phyloP scores from a whole-genome alignment of 208 protist genomes.

The Paratrypanosoma confusum region DNA sequence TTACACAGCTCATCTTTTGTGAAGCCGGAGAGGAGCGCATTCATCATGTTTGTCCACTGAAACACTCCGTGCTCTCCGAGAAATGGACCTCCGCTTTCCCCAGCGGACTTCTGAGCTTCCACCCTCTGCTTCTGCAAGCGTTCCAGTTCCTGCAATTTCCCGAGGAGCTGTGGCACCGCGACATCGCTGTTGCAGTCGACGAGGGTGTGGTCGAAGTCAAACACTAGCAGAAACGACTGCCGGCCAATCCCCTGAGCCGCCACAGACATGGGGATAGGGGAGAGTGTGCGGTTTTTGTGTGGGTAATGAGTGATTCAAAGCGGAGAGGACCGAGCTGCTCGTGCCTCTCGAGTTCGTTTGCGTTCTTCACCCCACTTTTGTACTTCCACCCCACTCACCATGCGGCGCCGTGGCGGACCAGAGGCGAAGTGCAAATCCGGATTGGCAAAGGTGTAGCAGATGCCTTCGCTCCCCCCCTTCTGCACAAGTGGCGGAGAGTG shows the following conservation, averaged over 20 bases:
- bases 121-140: no score
- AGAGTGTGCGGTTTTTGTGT: constrained; percentile 1
- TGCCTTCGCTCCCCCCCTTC: no score
- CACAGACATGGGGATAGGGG: constrained; percentile 15
- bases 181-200: constrained; percentile 81
- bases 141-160: constrained; percentile 4
- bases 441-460: no score
- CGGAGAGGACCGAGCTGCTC: no score
- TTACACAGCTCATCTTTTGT: constrained; percentile 26
- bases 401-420: no score
- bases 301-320: no score
- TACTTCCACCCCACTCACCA: no score
- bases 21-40: constrained; percentile 58
- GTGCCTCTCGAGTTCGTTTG: no score
- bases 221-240: constrained; percentile 81
- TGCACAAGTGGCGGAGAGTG: no score
- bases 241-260: constrained; percentile 13
- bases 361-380: no score
- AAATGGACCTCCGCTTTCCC: constrained; percentile 19
- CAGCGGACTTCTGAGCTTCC: no score
- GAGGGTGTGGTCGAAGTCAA: constrained; percentile 85
- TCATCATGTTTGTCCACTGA: constrained; percentile 75
- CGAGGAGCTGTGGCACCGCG: constrained; percentile 48
- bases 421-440: no score
- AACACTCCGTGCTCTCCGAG: constrained; percentile 14